Conservation (phyloP, 129 eudicot species). For the Centrapalus pauciflorus region DNA sequence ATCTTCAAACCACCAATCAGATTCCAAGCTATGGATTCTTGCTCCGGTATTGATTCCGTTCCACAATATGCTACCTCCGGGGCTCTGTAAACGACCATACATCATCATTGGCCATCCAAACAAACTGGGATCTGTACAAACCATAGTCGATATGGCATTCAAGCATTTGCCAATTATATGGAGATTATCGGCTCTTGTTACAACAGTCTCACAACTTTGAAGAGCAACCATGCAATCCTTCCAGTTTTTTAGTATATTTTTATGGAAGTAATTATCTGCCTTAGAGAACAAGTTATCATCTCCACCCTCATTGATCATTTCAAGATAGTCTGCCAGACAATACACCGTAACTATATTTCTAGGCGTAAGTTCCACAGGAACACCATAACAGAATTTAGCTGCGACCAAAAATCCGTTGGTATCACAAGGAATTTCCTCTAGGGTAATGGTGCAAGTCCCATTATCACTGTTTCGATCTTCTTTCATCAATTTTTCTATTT, state of each 20-base stretch:
- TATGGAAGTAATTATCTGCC: conserved; percentile 59
- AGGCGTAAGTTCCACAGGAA: conserved; percentile 57
- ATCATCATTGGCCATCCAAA: conserved; percentile 97
- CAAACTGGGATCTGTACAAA: conserved; percentile 65
- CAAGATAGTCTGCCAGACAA: conserved; percentile 74
- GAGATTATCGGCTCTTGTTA: conserved; percentile 49
- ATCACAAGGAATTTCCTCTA: conserved; percentile 72
- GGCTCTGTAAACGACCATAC: conserved; percentile 91
- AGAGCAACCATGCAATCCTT: conserved; percentile 76
- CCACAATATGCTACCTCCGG: conserved; percentile 94
- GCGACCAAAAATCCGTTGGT: conserved; percentile 40
- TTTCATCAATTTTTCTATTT: conserved; percentile 50
- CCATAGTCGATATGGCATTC: conserved; percentile 63
- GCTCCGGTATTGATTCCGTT: conserved; percentile 92
- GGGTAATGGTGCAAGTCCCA: conserved; percentile 20
- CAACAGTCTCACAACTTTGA: conserved; percentile 48
- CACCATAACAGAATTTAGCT: conserved; percentile 67
- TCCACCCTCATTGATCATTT: conserved; percentile 69
- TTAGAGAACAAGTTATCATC: conserved; percentile 60
- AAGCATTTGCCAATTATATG: conserved; percentile 54
- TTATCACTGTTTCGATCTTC: conserved; percentile 33
- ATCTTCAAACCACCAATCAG: conserved; percentile 96
- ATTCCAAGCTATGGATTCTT: conserved; percentile 55
- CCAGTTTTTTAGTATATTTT: conserved; percentile 57
- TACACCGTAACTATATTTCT: conserved; percentile 54